A percentile compares a stretch with the other conserved stretches of the same genome.
Conservation (phyloP, 2,329 filamentous ascomycete species). For the Fusarium burgessii region DNA sequence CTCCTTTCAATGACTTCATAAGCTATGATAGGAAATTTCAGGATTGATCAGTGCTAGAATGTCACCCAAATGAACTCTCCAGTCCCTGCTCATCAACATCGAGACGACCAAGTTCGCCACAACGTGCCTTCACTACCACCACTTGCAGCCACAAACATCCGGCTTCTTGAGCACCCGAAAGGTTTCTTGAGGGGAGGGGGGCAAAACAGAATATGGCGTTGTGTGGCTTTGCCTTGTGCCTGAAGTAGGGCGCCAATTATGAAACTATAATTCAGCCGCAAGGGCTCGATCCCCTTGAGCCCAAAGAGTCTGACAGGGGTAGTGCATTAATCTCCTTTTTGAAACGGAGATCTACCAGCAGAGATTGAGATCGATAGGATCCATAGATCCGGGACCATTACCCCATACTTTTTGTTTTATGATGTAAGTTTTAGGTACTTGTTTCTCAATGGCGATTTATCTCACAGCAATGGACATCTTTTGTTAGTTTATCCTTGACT, state of each 20-base stretch:
- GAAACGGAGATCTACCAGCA: conserved; percentile 16
- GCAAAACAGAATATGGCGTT: neutral
- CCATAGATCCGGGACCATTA: neutral
- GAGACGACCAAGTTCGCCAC: neutral
- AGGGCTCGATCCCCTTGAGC: conserved; percentile 2
- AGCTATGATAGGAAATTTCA: neutral
- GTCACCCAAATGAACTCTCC: neutral
- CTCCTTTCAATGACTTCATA: fast-evolving
- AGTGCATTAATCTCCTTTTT: conserved; percentile 5
- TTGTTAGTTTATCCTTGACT: neutral
- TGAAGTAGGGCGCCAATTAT: conserved; percentile 16
- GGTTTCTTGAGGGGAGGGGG: fast-evolving
- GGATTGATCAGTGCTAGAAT: neutral
- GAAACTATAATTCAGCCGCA: conserved; percentile 29
- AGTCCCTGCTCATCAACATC: neutral
- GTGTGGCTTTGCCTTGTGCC: conserved; percentile 11
- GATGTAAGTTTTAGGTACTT: neutral
- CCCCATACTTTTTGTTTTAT: neutral
- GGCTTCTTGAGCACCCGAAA: neutral
- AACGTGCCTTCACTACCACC: neutral
- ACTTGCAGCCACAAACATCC: neutral
- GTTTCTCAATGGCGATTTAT: neutral
- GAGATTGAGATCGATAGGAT: neutral
- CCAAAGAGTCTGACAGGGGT: neutral
- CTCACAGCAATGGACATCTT: neutral